Evolutionary conservation across 2,329 filamentous ascomycete genomes (phyloP).

Genomic region (Fusarium continuum): DNA sequence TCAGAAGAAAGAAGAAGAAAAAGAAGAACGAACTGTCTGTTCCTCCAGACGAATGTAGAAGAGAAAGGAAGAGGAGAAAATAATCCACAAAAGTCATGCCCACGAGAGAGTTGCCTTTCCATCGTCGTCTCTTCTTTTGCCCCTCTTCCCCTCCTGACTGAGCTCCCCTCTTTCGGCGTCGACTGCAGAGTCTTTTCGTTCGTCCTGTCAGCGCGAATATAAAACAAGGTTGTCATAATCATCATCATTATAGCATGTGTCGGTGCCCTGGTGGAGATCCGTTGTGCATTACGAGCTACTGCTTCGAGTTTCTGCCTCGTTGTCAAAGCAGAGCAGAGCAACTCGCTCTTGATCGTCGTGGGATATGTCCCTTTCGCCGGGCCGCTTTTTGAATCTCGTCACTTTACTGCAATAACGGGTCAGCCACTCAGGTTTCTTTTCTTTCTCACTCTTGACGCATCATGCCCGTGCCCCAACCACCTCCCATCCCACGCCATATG

Average conservation of each 20-base stretch:
- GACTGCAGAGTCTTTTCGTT: conserved; percentile 11
- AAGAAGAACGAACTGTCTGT: background rate
- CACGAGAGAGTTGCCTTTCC: conserved; percentile 4
- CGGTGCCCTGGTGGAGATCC: conserved; percentile 10
- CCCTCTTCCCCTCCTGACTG: conserved; percentile 16
- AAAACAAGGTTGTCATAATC: conserved; percentile 28
- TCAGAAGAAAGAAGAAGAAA: background rate
- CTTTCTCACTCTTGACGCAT: conserved; percentile 2
- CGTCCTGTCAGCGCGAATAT: conserved; percentile 8
- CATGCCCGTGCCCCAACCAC: conserved; percentile 5
- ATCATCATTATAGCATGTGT: conserved; percentile 17
- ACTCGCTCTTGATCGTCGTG: conserved; percentile 21
- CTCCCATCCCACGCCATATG: conserved; percentile 35
- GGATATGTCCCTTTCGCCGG: conserved; percentile 7
- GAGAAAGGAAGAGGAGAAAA: conserved; percentile 6
- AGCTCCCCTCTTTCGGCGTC: conserved; percentile 18
- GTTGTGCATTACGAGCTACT: conserved; percentile 32
- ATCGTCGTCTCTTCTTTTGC: conserved; percentile 11
- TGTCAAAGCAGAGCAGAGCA: conserved; percentile 2
- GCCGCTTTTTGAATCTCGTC: conserved; percentile 23
- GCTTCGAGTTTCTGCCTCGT: conserved; percentile 13
- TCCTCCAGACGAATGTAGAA: background rate
- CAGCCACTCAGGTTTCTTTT: conserved; percentile 25
- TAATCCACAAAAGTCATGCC: conserved; percentile 4
- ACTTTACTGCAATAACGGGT: conserved; percentile 25